These are phyloP conservation scores for Solanum hybrid DNA, from an alignment of 305 asterid genomes.

Conservation along the genomic window DNA sequence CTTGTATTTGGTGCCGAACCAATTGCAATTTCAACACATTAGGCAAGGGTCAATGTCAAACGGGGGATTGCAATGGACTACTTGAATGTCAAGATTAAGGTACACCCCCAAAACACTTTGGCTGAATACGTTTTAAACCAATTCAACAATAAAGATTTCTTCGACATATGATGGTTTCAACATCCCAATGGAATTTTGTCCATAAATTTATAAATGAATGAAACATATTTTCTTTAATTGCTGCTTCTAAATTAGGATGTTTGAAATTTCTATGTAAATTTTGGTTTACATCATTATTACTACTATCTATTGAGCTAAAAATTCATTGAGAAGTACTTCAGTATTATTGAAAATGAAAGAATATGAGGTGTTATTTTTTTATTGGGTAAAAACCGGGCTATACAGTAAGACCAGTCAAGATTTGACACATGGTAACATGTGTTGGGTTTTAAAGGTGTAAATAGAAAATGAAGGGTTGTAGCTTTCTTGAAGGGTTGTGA, in stretches of 20 bases:
- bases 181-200: neutral
- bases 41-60: too few species aligned
- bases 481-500: too few species aligned
- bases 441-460: too few species aligned
- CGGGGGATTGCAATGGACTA: too few species aligned
- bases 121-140: too few species aligned
- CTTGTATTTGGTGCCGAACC: too few species aligned
- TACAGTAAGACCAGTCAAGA: neutral
- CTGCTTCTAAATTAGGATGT: neutral
- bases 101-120: too few species aligned
- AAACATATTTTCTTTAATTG: neutral
- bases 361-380: neutral
- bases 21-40: too few species aligned
- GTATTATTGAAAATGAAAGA: neutral
- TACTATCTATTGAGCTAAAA: neutral
- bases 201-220: neutral
- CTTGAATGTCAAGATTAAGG: too few species aligned
- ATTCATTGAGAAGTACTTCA: neutral
- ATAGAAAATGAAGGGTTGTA: too few species aligned
- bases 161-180: neutral
- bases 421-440: neutral
- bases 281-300: neutral
- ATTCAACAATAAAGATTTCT: too few species aligned
- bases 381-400: neutral
- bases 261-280: neutral